phyloP scores from a whole-genome alignment of 192 early-diverging fungal genomes.

The Coemansia sp. region DNA sequence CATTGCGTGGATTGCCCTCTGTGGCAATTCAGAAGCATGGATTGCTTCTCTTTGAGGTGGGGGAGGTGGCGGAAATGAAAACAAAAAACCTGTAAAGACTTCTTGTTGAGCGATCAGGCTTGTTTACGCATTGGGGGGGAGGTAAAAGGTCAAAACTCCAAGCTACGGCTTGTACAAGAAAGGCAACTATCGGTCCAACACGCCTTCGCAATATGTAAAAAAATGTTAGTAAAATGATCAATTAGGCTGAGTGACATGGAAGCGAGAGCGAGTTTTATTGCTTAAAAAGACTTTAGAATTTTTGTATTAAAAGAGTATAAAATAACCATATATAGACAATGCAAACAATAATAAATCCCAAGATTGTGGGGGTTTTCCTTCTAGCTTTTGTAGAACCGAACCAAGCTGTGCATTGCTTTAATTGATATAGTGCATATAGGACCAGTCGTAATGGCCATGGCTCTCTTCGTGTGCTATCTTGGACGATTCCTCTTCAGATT shows the following conservation, averaged over 20 bases:
- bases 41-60: neutral
- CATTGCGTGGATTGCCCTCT: neutral
- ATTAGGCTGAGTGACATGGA: too few relatives aligned
- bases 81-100: constrained; percentile 5
- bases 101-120: too few relatives aligned
- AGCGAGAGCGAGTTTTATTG: neutral
- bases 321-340: constrained; percentile 5
- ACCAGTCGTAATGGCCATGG: constrained; percentile 44
- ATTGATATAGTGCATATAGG: constrained; percentile 50
- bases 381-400: neutral
- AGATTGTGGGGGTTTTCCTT: neutral
- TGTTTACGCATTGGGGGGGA: too few relatives aligned
- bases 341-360: constrained; percentile 8
- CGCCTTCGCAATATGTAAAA: too few relatives aligned
- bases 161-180: too few relatives aligned
- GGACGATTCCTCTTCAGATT: constrained; percentile 25
- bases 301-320: neutral
- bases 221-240: too few relatives aligned
- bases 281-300: neutral
- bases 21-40: constrained; percentile 4
- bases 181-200: too few relatives aligned
- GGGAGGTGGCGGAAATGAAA: constrained; percentile 5
- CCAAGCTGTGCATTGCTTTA: constrained; percentile 1
- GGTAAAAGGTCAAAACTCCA: too few relatives aligned
- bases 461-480: constrained; percentile 30